Evolutionary conservation across 2,329 filamentous ascomycete species (phyloP), one percentile per base, ranked within the genome.

Genomic region (Talaromyces sp.): DNA sequence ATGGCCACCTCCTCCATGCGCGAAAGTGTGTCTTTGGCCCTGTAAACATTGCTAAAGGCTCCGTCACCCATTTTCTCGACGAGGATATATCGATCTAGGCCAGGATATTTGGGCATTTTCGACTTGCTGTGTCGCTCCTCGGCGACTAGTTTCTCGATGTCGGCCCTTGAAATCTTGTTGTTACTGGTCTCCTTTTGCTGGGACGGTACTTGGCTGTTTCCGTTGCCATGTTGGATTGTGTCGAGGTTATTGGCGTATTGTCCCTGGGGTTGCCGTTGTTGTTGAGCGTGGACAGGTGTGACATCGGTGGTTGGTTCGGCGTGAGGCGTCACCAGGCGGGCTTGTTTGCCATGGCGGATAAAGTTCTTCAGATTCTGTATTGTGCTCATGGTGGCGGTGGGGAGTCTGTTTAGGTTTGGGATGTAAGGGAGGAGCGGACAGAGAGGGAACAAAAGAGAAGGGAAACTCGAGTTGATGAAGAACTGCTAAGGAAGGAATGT

Each of bases 311-410:
- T 89, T 70, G 85, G 84, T 75, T 87, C 86, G 67, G 83, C 86
- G 72, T 85, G 85, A 66, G 83, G 82, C 64, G 87, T 84, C 70
- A 86, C 85, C 69, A 83, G 84, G 70, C 92, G 90, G 72, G 93
- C 94, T 84, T 97, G 93, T 84, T 97, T 97, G 80, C 94, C 94
- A 84, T 97, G 94, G 70, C 94, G 91, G 81, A 98, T 95, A 81
- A 98, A 96, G 81, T 97, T 97, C 82, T 98, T 97, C 73, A 97
- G 87, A 77, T 95, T 95, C 83, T 97, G 94, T 82, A 97, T 96
- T 56, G 87, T 87, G 73, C 85, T 87, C 87, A 89, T 89, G 74
- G 58, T 62, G 59, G 54, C 58, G 62, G 45, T n/a, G 31, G 43
- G 45, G 27, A 19, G 27, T 19, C 7, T 25, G 15, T 58, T 54